These are phyloP conservation scores for Colletotrichum noveboracense DNA, from an alignment of 2,329 filamentous ascomycete genomes.

Conservation along the genomic window DNA sequence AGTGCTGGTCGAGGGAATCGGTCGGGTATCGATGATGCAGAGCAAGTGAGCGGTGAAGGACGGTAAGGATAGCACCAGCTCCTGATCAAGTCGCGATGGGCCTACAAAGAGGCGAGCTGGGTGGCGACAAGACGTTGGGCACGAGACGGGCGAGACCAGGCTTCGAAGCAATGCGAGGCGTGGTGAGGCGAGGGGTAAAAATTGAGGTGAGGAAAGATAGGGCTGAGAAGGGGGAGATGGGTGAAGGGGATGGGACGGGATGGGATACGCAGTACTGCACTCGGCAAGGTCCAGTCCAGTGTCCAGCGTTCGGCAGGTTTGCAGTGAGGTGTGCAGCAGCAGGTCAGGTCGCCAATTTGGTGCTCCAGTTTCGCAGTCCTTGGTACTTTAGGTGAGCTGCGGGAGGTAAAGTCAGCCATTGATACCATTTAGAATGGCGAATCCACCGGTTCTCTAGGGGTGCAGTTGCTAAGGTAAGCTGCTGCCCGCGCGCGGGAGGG, in stretches of 20 bases:
- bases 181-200: conserved; percentile 21
- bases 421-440: not conserved
- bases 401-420: conserved; percentile 5
- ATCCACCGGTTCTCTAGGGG: not conserved
- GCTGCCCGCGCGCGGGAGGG: not conserved
- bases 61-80: conserved; percentile 11
- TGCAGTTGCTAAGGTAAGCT: not conserved
- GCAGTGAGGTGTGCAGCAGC: not conserved
- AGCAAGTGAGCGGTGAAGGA: conserved; percentile 19
- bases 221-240: conserved; percentile 28
- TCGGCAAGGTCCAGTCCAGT: not conserved
- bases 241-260: conserved; percentile 23
- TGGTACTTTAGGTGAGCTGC: not conserved
- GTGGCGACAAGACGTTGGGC: conserved; percentile 16
- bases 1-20: not conserved
- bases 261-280: conserved; percentile 12
- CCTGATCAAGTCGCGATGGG: conserved; percentile 16
- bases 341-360: not conserved
- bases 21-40: conserved; percentile 13
- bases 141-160: conserved; percentile 12
- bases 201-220: conserved; percentile 27
- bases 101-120: conserved; percentile 17
- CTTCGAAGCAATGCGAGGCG: conserved; percentile 1
- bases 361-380: not conserved
- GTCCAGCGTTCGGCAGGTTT: not conserved